Percentiles rank a stretch among this genome's conserved stretches.
Conservation (phyloP, 176 grass and related monocot species). For the Oryza punctata region DNA sequence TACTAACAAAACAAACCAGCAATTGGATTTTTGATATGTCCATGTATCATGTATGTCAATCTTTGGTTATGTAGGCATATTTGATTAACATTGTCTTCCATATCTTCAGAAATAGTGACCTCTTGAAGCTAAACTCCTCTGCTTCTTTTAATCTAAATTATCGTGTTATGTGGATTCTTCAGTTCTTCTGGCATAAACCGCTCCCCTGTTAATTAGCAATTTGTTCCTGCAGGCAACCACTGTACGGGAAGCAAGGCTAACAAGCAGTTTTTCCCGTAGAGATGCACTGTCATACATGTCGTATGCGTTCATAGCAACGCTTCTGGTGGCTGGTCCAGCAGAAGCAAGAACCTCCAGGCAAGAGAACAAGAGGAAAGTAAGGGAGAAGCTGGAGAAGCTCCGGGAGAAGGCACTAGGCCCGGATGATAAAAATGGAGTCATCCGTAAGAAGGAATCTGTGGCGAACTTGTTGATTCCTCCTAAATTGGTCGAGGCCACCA, state of each 20-base stretch:
- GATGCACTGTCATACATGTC: conserved; percentile 57
- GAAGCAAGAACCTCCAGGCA: conserved; percentile 54
- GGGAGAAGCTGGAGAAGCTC: conserved; percentile 72
- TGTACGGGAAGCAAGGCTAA: conserved; percentile 28
- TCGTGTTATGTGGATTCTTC: not conserved
- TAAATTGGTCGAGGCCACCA: conserved; percentile 31
- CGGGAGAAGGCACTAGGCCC: conserved; percentile 58
- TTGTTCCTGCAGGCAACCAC: conserved; percentile 16
- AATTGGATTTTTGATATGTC: not conserved
- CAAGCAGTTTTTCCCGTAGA: conserved; percentile 51
- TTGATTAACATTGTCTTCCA: not conserved
- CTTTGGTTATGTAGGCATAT: not conserved
- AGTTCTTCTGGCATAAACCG: not conserved
- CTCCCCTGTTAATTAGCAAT: not conserved
- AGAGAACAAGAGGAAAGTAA: conserved; percentile 69
- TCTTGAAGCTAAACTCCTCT: not conserved
- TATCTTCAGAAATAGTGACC: not conserved
- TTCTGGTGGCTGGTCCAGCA: conserved; percentile 27
- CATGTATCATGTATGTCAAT: not conserved
- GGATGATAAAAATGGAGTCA: conserved; percentile 12
- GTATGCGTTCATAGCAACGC: conserved; percentile 36
- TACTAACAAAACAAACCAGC: not conserved
- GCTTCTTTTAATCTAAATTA: not conserved
- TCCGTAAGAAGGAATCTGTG: conserved; percentile 26
- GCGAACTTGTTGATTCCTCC: conserved; percentile 43